Base-by-base conservation (phyloP, 495 filamentous ascomycete species). In the Penicillium cinerascens region DNA sequence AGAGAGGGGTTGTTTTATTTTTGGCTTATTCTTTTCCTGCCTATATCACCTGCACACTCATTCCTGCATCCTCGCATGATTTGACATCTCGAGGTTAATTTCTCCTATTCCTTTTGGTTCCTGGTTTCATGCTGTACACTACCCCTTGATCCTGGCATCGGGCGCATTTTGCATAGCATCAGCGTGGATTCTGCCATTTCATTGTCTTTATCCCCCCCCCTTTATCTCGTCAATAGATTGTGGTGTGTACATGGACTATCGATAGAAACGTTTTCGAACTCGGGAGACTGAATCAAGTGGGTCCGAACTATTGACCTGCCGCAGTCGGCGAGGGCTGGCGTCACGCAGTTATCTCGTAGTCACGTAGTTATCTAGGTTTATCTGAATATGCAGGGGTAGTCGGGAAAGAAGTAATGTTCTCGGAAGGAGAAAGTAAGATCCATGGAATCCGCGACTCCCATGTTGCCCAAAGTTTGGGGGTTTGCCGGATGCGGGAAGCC, bases 121-220 rank as follows among this genome's bases (percentile, higher is more conserved):
- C 17, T 52, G 45, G 49, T 33, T 45, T 46, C 54, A 37, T 46
- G 42, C 49, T 60, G 54, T 65, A 63, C 45, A 58, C 49, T 63
- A 63, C 56, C 49, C 44, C 21, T 46, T 53, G 46, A 47, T 46
- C 56, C 56, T 39, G n/a, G n/a, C n/a, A n/a, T 33, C 47, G 39
- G 50, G 49, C 58, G 49, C 43, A 59, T 21, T 41, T 61, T 63
- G 64, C 64, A 68, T 68, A 63, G 65, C 64, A 64, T 37, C 52
- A 61, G 64, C 58, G 64, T 65, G 52, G 50, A 49, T 57, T 37
- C 37, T 45, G 29, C 33, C 25, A 18, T 21, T 45, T 42, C 37
- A 15, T 25, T 49, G 43, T 22, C 11, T 35, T 51, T 52, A 33
- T 58, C 22, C 26, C 44, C 49, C 20, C 20, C 49, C 44, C 27